These are phyloP conservation scores for Brettanomyces custersianus DNA, from an alignment of 805 yeast species.

Conservation along the genomic window DNA sequence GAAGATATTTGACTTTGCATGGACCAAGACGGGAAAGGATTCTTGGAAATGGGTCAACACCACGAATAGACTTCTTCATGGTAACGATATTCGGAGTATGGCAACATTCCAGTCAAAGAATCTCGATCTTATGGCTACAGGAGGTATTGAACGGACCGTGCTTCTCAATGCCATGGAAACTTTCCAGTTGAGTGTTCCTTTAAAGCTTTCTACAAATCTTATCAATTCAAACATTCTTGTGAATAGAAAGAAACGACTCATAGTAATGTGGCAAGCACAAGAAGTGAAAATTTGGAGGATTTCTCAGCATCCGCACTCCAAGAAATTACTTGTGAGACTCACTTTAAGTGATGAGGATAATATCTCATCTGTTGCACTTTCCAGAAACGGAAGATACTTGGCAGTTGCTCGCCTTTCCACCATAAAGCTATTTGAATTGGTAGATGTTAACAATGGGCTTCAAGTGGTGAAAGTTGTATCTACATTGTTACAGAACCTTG, in stretches of 20 bases:
- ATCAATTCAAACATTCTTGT: constrained; percentile 23
- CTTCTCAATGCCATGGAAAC: constrained; percentile 56
- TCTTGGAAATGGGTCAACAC: constrained; percentile 63
- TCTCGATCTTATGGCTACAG: constrained; percentile 62
- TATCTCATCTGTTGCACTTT: constrained; percentile 58
- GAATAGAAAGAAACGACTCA: constrained; percentile 37
- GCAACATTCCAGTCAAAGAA: constrained; percentile 60
- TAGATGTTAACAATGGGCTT: constrained; percentile 28
- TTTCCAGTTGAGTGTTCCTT: constrained; percentile 64
- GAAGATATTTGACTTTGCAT: constrained; percentile 67
- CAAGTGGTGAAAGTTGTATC: constrained; percentile 48
- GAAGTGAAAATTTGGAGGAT: constrained; percentile 74
- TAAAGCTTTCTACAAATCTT: constrained; percentile 50
- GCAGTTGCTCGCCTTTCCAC: constrained; percentile 64
- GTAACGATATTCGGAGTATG: constrained; percentile 79
- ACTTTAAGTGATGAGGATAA: constrained; percentile 69
- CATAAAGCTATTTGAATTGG: constrained; percentile 59
- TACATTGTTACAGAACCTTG: constrained; percentile 29
- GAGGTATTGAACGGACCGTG: constrained; percentile 71
- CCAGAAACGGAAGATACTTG: constrained; percentile 54
- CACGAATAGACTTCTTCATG: constrained; percentile 71
- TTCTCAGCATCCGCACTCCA: constrained; percentile 24
- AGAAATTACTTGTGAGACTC: constrained; percentile 57
- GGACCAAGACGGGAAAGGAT: constrained; percentile 31
- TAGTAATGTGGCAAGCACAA: constrained; percentile 78